phyloP scores from a whole-genome alignment of 768 basidiomycete genomes.

The Termitomyces bulborhizus region DNA sequence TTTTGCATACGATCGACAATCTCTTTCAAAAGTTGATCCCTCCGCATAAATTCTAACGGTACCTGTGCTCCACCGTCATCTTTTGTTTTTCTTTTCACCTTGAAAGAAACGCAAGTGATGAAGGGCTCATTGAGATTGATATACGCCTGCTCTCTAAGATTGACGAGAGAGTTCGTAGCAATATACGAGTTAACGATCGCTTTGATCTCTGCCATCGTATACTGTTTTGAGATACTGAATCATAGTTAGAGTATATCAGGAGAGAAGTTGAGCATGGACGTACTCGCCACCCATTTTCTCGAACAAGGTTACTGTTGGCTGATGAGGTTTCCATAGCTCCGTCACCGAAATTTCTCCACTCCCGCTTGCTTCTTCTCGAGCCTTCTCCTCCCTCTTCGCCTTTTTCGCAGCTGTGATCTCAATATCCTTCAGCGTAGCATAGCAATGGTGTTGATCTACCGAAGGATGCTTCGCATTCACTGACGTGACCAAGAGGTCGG shows the following conservation, averaged over 20 bases:
- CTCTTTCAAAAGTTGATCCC: slow-evolving; percentile 54
- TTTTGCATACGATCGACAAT: slow-evolving; percentile 65
- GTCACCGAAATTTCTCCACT: slow-evolving; percentile 48
- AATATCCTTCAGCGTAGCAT: slow-evolving; percentile 59
- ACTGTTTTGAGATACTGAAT: slow-evolving; percentile 45
- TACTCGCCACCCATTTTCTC: slow-evolving; percentile 58
- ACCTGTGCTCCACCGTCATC: slow-evolving; percentile 12
- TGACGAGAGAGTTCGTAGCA: slow-evolving; percentile 51
- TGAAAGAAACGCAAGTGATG: slow-evolving; percentile 27
- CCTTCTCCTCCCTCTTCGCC: slow-evolving; percentile 47
- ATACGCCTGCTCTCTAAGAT: slow-evolving; percentile 59
- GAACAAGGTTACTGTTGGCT: slow-evolving; percentile 51
- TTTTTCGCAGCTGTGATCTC: slow-evolving; percentile 60
- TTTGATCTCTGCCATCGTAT: slow-evolving; percentile 52
- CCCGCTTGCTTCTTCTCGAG: slow-evolving; percentile 34
- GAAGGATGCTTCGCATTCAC: slow-evolving; percentile 54
- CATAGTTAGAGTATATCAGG: neutral
- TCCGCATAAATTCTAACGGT: slow-evolving; percentile 50
- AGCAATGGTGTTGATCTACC: slow-evolving; percentile 43
- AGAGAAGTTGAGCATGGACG: slow-evolving; percentile 18
- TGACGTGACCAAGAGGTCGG: slow-evolving; percentile 47
- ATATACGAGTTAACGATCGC: slow-evolving; percentile 60
- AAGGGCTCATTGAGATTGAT: slow-evolving; percentile 60
- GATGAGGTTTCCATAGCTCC: slow-evolving; percentile 76
- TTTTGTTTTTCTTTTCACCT: slow-evolving; percentile 27